Conservation (phyloP, 371 early-diverging fungal genomes). For the Thermomucor indicae-seudaticae region DNA sequence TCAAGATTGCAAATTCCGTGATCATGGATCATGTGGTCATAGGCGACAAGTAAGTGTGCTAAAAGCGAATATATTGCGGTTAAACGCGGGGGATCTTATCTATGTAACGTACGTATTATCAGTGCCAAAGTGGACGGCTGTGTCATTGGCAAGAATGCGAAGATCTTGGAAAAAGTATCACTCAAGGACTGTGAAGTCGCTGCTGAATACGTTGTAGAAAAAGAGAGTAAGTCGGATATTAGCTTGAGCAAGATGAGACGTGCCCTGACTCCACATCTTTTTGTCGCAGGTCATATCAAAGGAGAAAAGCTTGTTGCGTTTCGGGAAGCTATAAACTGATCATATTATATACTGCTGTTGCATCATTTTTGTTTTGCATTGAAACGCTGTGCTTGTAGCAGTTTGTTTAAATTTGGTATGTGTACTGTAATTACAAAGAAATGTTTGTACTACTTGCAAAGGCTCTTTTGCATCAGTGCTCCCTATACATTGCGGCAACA, state of each 20-base stretch:
- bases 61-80: background rate
- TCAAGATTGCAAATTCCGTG: constrained; percentile 90
- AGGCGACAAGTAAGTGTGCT: constrained; percentile 68
- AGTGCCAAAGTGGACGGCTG: constrained; percentile 90
- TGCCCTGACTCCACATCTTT: background rate
- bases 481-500: too few species aligned
- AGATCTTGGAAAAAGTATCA: constrained; percentile 67
- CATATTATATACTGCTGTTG: background rate
- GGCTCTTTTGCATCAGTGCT: too few species aligned
- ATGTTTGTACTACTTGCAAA: too few species aligned
- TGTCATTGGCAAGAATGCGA: constrained; percentile 80
- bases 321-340: constrained; percentile 36
- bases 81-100: background rate
- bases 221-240: constrained; percentile 54
- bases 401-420: too few species aligned
- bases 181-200: constrained; percentile 95
- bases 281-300: constrained; percentile 36
- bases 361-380: background rate
- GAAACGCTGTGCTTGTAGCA: too few species aligned
- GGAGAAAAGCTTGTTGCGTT: constrained; percentile 46
- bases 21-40: constrained; percentile 93
- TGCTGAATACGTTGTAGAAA: constrained; percentile 63
- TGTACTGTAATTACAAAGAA: too few species aligned
- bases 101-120: constrained; percentile 8
- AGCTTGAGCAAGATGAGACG: background rate